phyloP scores from a whole-genome alignment of 225 moss, liverwort and hornwort genomes.

The Lunularia cruciata region DNA sequence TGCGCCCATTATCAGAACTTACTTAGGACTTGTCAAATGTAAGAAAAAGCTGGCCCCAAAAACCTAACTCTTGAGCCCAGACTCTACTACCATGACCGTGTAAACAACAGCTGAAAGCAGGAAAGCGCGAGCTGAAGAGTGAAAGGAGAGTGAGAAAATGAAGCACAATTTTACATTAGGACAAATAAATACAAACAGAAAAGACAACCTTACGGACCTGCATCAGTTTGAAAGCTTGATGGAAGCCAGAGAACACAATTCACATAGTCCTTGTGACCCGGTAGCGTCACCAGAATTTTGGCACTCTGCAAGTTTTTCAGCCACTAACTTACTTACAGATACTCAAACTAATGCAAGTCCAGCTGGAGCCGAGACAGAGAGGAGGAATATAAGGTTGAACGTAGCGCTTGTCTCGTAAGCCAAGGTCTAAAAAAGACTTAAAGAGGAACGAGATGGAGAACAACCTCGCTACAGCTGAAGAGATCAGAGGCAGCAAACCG shows the following conservation, averaged over 20 bases:
- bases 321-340: too few relatives aligned
- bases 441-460: neutral
- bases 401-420: too few relatives aligned
- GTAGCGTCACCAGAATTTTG: slow-evolving; percentile 73
- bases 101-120: neutral
- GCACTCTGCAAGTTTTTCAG: slow-evolving; percentile 52
- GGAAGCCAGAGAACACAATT: slow-evolving; percentile 91
- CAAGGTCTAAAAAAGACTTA: neutral
- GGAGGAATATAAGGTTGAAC: too few relatives aligned
- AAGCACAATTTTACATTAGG: too few relatives aligned
- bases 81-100: neutral
- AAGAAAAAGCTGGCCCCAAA: neutral
- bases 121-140: neutral
- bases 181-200: neutral
- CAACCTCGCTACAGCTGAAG: too few relatives aligned
- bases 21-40: slow-evolving; percentile 1
- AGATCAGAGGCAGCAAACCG: too few relatives aligned
- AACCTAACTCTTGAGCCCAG: neutral
- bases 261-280: slow-evolving; percentile 80
- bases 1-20: slow-evolving; percentile 34
- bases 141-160: neutral
- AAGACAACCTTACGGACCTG: slow-evolving; percentile 54
- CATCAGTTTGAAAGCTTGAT: slow-evolving; percentile 33
- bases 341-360: too few relatives aligned
- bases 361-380: too few relatives aligned